These are phyloP conservation scores for Rhizopus arrhizus DNA, from an alignment of 371 early-diverging fungal species.

Conservation along the genomic window DNA sequence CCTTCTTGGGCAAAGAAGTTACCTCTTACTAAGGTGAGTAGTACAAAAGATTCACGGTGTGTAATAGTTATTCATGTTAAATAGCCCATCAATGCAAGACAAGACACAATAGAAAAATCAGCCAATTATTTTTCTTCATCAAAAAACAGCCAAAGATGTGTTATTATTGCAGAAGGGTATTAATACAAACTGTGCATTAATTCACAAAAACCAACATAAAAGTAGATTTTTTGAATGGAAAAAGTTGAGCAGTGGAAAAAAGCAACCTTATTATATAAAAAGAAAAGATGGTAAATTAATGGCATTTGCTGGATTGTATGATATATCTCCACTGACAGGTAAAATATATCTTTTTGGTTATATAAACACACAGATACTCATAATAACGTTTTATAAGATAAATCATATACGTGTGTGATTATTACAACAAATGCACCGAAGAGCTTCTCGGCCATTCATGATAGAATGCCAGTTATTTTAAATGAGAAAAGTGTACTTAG, in stretches of 20 bases:
- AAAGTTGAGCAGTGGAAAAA: constrained; percentile 46
- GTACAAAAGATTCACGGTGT: neutral
- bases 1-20: constrained; percentile 52
- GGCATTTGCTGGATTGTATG: constrained; percentile 67
- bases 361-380: no score
- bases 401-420: constrained; percentile 52
- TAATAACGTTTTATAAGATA: neutral
- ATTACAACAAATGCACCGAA: constrained; percentile 60
- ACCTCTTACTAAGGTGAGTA: constrained; percentile 40
- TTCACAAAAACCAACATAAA: neutral
- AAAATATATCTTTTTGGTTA: neutral
- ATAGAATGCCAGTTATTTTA: constrained; percentile 77
- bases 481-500: constrained; percentile 43
- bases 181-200: neutral
- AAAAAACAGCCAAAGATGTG: constrained; percentile 64
- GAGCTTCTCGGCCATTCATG: constrained; percentile 61
- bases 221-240: constrained; percentile 77
- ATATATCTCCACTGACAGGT: constrained; percentile 42
- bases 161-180: constrained; percentile 71
- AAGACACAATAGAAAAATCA: constrained; percentile 58
- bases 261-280: constrained; percentile 61
- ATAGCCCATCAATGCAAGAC: constrained; percentile 66
- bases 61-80: neutral
- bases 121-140: constrained; percentile 59
- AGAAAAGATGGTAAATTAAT: constrained; percentile 62